Evolutionary conservation across 306 rosid genomes (phyloP).

Genomic region (Oemleria cerasiformis): DNA sequence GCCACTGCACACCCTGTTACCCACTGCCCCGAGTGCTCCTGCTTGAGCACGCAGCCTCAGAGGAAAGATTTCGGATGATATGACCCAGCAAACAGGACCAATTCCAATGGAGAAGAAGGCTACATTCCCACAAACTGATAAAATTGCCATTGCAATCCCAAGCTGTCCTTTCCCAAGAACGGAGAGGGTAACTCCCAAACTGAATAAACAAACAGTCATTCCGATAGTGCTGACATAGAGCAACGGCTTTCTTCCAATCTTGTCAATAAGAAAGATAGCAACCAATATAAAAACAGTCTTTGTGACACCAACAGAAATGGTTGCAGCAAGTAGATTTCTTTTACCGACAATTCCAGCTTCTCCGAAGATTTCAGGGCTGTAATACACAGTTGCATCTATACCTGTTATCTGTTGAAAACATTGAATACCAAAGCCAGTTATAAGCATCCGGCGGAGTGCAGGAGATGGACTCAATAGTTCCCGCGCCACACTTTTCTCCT

Average conservation of each 20-base stretch:
- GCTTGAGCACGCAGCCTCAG: slow-evolving; percentile 84
- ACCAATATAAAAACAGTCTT: slow-evolving; percentile 77
- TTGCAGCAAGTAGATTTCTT: slow-evolving; percentile 70
- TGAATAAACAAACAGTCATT: slow-evolving; percentile 82
- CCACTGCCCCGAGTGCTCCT: slow-evolving; percentile 81
- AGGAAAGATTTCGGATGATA: slow-evolving; percentile 90
- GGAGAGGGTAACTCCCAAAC: slow-evolving; percentile 45
- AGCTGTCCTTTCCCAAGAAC: slow-evolving; percentile 51
- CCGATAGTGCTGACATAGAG: slow-evolving; percentile 84
- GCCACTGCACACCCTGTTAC: slow-evolving; percentile 82
- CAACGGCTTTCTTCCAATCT: slow-evolving; percentile 81
- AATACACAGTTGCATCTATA: slow-evolving; percentile 90
- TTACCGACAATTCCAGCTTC: slow-evolving; percentile 66
- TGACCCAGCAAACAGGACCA: slow-evolving; percentile 95
- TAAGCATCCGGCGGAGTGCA: slow-evolving; percentile 64
- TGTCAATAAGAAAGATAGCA: slow-evolving; percentile 74
- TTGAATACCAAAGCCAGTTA: slow-evolving; percentile 86
- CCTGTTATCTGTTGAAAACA: slow-evolving; percentile 98
- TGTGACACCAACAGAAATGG: slow-evolving; percentile 81
- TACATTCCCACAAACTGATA: slow-evolving; percentile 85
- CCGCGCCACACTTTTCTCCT: slow-evolving; percentile 63
- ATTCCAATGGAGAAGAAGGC: slow-evolving; percentile 92
- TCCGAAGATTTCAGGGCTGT: slow-evolving; percentile 78
- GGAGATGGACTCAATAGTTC: slow-evolving; percentile 78
- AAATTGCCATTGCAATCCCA: slow-evolving; percentile 47